Conservation (phyloP, 2,329 filamentous ascomycete species). For the Lecanicillium sp. region DNA sequence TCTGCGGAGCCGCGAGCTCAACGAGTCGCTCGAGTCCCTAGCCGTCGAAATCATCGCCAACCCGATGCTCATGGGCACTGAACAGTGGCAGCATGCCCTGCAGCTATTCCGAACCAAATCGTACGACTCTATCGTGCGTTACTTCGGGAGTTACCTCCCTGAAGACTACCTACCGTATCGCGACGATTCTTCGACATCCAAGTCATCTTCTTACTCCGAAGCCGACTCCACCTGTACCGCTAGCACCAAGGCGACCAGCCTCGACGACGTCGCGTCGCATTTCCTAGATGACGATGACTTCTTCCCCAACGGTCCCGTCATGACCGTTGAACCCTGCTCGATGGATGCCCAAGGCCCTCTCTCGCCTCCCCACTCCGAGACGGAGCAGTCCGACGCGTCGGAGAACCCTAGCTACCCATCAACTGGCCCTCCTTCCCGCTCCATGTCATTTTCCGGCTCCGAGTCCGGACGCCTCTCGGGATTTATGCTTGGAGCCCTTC, state of each 20-base stretch:
- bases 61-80: constrained; percentile 48
- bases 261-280: constrained; percentile 25
- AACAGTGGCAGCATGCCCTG: constrained; percentile 51
- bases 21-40: constrained; percentile 47
- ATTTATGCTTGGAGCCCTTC: constrained; percentile 17
- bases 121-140: constrained; percentile 52
- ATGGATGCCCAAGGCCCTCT: constrained; percentile 20
- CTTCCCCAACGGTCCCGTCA: constrained; percentile 22
- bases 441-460: constrained; percentile 44
- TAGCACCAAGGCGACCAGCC: constrained; percentile 31
- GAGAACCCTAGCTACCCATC: constrained; percentile 11
- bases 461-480: constrained; percentile 34
- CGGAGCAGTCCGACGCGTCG: constrained; percentile 37
- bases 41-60: constrained; percentile 55
- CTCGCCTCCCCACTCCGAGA: constrained; percentile 41
- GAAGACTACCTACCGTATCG: constrained; percentile 37
- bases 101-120: constrained; percentile 53
- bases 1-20: constrained; percentile 46
- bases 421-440: constrained; percentile 36
- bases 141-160: constrained; percentile 52
- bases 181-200: constrained; percentile 21
- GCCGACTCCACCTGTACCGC: constrained; percentile 27
- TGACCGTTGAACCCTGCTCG: constrained; percentile 37
- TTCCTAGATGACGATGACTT: constrained; percentile 36
- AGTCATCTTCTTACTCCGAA: constrained; percentile 30